These are phyloP conservation scores for Botrytis squamosa DNA, from an alignment of 2,329 filamentous ascomycete genomes.

Conservation along the genomic window DNA sequence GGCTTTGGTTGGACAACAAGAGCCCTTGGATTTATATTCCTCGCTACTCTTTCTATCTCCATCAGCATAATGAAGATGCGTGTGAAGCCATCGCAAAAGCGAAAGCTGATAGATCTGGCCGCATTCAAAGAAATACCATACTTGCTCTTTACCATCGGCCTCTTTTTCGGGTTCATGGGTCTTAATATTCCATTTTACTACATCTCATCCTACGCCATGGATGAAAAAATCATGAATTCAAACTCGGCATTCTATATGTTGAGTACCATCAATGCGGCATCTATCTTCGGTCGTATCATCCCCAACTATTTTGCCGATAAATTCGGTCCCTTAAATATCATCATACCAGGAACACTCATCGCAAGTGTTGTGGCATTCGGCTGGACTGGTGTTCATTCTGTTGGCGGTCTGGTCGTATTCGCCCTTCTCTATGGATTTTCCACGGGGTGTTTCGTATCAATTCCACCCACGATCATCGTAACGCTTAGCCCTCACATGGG, in stretches of 20 bases:
- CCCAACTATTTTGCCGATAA: slow-evolving; percentile 28
- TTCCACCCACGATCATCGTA: slow-evolving; percentile 25
- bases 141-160: slow-evolving; percentile 43
- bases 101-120: slow-evolving; percentile 8
- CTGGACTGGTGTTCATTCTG: slow-evolving; percentile 25
- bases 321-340: slow-evolving; percentile 36
- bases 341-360: slow-evolving; percentile 34
- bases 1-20: slow-evolving; percentile 37
- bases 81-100: slow-evolving; percentile 54
- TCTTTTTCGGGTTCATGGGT: slow-evolving; percentile 45
- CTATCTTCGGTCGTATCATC: slow-evolving; percentile 29
- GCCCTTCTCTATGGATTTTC: slow-evolving; percentile 28
- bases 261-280: slow-evolving; percentile 28
- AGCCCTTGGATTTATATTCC: slow-evolving; percentile 32
- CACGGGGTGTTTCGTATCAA: slow-evolving; percentile 26
- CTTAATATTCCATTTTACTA: slow-evolving; percentile 32
- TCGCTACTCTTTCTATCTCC: slow-evolving; percentile 31
- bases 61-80: slow-evolving; percentile 47
- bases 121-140: slow-evolving; percentile 23
- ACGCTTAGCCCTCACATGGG: slow-evolving; percentile 19
- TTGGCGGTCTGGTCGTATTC: slow-evolving; percentile 24
- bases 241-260: slow-evolving; percentile 30
- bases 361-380: slow-evolving; percentile 22
- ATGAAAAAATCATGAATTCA: slow-evolving; percentile 20
- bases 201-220: slow-evolving; percentile 25